Evolutionary conservation across 805 yeast genomes (phyloP), one percentile per base, ranked within the genome.

Genomic region (Komagataella phaffii): DNA sequence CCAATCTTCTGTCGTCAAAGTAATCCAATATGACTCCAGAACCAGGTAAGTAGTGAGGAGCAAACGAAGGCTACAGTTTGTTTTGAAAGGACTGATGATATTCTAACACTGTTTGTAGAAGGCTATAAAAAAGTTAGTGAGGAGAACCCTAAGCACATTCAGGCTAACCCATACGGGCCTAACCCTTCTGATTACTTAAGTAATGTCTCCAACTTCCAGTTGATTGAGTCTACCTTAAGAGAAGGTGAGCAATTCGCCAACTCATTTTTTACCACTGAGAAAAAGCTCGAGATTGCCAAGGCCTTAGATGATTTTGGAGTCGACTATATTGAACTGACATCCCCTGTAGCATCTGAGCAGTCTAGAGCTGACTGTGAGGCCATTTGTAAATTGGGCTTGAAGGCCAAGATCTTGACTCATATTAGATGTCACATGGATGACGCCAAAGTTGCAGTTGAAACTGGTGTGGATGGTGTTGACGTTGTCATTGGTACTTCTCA

Each of bases 241-340:
- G 99, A 91, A 72, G 99, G 99, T 68, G 99, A 91, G 72, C 99
- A 91, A 71, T 91, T 91, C 65, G 97, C 98, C 63, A 91, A 91
- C 64, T 96, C 99, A 3, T 93, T 91, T 70, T 91, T 91, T 75
- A 73, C 81, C 60, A 87, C 96, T 17, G 98, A 88, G 66, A 91
- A 87, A 75, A 91, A 91, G 74, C 88, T 91, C 58, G 96, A 90
- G 71, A 91, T 91, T 57, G 99, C 99, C 61, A 89, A 82, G 74
- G 98, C 98, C 3, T 74, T 91, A 54, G 97, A 91, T 69, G 97
- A 90, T 62, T 91, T 91, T 64, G 99, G 99, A 60, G 99, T 90
- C 49, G 99, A 91, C 72, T 91, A 93, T 74, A 93, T 91, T 58
- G 99, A 91, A 72, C 76, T 91, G 66, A 91, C 99, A 17, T 89